phyloP scores from a whole-genome alignment of 805 yeast genomes.

The Millerozyma acaciae region DNA sequence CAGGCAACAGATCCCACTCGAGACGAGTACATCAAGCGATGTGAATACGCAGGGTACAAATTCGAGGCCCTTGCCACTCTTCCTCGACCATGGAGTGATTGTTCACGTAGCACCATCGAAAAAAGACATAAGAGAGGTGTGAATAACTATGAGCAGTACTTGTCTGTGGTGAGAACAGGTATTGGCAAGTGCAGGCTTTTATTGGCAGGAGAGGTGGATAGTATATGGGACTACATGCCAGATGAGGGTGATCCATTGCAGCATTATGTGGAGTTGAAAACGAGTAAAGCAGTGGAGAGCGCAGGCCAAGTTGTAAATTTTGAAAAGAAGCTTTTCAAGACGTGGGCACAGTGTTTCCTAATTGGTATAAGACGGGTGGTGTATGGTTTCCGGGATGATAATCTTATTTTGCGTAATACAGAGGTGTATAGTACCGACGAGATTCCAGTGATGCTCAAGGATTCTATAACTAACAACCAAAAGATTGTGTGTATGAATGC shows the following conservation, averaged over 20 bases:
- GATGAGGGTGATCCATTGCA: slow-evolving; percentile 45
- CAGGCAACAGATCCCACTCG: slow-evolving; percentile 18
- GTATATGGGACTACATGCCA: slow-evolving; percentile 80
- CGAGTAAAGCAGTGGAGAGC: slow-evolving; percentile 53
- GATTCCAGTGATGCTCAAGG: slow-evolving; percentile 65
- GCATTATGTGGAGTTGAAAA: slow-evolving; percentile 85
- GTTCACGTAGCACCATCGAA: slow-evolving; percentile 65
- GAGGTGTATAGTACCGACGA: slow-evolving; percentile 78
- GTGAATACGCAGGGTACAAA: slow-evolving; percentile 72
- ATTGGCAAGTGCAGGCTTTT: slow-evolving; percentile 67
- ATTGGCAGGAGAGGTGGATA: slow-evolving; percentile 89
- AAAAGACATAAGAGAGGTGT: slow-evolving; percentile 56
- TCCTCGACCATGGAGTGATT: slow-evolving; percentile 68
- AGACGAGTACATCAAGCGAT: slow-evolving; percentile 30
- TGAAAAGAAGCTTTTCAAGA: slow-evolving; percentile 69
- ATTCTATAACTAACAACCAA: slow-evolving; percentile 35
- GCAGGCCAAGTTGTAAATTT: slow-evolving; percentile 59
- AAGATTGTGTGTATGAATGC: slow-evolving; percentile 73
- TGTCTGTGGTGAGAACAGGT: slow-evolving; percentile 80
- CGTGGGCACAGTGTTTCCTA: slow-evolving; percentile 94
- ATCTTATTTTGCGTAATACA: slow-evolving; percentile 56
- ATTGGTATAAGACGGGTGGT: slow-evolving; percentile 78
- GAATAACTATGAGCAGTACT: slow-evolving; percentile 71
- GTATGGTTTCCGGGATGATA: slow-evolving; percentile 83
- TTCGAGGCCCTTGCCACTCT: slow-evolving; percentile 79